phyloP scores from a whole-genome alignment of 305 asterid species.

The Caryopteris hybrid region DNA sequence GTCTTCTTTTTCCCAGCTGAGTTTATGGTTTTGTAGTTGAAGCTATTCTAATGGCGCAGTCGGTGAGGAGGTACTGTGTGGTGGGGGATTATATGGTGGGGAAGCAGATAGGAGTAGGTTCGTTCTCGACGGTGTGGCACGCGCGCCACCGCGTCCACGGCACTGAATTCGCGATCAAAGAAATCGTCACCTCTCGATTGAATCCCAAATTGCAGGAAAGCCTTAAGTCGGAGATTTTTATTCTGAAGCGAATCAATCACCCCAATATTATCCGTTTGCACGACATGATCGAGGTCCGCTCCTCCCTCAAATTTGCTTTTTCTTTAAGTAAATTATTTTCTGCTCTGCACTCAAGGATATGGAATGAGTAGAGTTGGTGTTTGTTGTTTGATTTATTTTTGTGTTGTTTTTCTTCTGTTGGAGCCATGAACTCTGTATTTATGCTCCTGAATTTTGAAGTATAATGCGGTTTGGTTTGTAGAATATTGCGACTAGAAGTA shows the following conservation, averaged over 20 bases:
- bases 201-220: constrained; percentile 61
- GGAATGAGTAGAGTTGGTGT: not conserved
- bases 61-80: constrained; percentile 37
- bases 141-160: constrained; percentile 76
- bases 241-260: constrained; percentile 70
- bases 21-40: constrained; percentile 2
- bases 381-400: not conserved
- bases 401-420: not conserved
- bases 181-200: constrained; percentile 55
- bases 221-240: constrained; percentile 77
- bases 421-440: constrained; percentile 8
- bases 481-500: constrained; percentile 2
- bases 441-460: constrained; percentile 10
- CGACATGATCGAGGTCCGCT: constrained; percentile 83
- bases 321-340: not conserved
- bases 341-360: not conserved
- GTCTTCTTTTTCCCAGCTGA: not conserved
- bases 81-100: constrained; percentile 82
- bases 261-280: constrained; percentile 87
- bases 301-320: not conserved
- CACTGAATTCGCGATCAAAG: constrained; percentile 82
- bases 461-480: not conserved
- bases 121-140: constrained; percentile 91
- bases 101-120: constrained; percentile 71
- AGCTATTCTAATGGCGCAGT: constrained; percentile 43